These are phyloP conservation scores for Moesziomyces sp. DNA, from an alignment of 1,284 basidiomycete genomes.

Conservation along the genomic window DNA sequence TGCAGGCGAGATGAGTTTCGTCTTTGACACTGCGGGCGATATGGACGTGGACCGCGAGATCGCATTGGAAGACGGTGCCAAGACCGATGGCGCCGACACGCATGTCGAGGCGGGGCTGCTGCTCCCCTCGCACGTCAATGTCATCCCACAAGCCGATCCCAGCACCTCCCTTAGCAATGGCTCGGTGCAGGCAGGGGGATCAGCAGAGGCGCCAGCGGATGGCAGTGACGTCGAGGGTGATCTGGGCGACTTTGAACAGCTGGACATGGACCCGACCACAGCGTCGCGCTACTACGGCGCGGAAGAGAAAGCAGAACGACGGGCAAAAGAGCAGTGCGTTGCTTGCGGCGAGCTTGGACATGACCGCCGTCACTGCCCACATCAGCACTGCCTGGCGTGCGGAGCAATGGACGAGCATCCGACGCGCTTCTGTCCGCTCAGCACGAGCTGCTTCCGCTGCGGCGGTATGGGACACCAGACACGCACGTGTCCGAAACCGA, in stretches of 20 bases:
- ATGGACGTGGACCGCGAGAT: slow-evolving; percentile 43
- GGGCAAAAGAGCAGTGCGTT: slow-evolving; percentile 45
- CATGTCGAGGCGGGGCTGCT: slow-evolving; percentile 37
- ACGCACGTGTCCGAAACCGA: slow-evolving; percentile 73
- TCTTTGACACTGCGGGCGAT: slow-evolving; percentile 42
- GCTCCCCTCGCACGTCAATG: slow-evolving; percentile 32
- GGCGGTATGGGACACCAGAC: slow-evolving; percentile 87
- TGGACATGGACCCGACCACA: slow-evolving; percentile 46
- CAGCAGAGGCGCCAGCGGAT: background rate
- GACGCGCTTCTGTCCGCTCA: slow-evolving; percentile 83
- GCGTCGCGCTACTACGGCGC: slow-evolving; percentile 56
- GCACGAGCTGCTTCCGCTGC: slow-evolving; percentile 83
- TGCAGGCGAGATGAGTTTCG: slow-evolving; percentile 36
- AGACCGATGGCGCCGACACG: slow-evolving; percentile 15
- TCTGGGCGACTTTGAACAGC: slow-evolving; percentile 52
- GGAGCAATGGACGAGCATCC: slow-evolving; percentile 85
- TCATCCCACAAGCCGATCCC: slow-evolving; percentile 11
- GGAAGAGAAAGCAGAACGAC: slow-evolving; percentile 48
- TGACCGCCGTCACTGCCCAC: slow-evolving; percentile 50
- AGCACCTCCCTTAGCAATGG: background rate
- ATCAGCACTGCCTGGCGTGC: slow-evolving; percentile 82
- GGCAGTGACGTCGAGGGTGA: slow-evolving; percentile 30
- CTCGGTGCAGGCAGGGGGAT: too few relatives aligned
- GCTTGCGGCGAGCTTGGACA: slow-evolving; percentile 59
- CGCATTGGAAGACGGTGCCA: slow-evolving; percentile 22